Evolutionary conservation across 2,329 filamentous ascomycete species (phyloP), one percentile per base, ranked within the genome.

Genomic region (Incumbomyces delicatus): DNA sequence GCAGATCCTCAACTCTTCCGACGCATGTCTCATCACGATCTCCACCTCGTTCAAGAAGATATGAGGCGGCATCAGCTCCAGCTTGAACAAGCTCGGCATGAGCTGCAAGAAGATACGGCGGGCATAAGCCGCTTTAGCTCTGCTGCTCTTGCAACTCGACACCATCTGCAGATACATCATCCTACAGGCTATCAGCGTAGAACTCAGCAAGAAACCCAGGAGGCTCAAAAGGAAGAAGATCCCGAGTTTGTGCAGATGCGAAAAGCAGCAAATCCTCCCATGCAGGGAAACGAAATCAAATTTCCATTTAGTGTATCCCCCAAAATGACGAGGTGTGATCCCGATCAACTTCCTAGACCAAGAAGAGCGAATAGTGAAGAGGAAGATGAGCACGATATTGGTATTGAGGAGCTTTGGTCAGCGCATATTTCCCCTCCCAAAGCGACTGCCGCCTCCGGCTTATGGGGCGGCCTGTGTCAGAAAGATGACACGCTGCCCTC

Each of bases 241-340:
- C 49, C 54, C 12, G 58, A 57, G 40, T 55, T 78, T 33, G 67
- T 73, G 50, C 70, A 72, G 20, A 76, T 79, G 68, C 73, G 73
- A 17, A 80, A 80, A 50, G 70, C 71, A 36, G 74, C 75, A 20
- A 76, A 74, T 35, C 90, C 90, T 34, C 90, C 90, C 8, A 94
- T 96, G 88, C 77, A 95, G 10, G 90, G 90, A 47, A 69, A 73
- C 48, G 85, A 94, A 55, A 76, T 96, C 46, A 71, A 74, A 20
- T 94, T 95, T 62, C 85, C 87, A 30, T 78, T 77, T 61, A 95
- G 87, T 61, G 74, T 76, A 8, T 95, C 89, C 20, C 90, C 90
- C 5, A 83, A 90, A 63, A 78, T 81, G 46, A 94, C 88, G 13
- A 81, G 87, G 58, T 83, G 94, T 58, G 87, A 94, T 60, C 81